These are phyloP conservation scores for Diplodia scrobiculata DNA, from an alignment of 2,329 filamentous ascomycete species.

Conservation along the genomic window DNA sequence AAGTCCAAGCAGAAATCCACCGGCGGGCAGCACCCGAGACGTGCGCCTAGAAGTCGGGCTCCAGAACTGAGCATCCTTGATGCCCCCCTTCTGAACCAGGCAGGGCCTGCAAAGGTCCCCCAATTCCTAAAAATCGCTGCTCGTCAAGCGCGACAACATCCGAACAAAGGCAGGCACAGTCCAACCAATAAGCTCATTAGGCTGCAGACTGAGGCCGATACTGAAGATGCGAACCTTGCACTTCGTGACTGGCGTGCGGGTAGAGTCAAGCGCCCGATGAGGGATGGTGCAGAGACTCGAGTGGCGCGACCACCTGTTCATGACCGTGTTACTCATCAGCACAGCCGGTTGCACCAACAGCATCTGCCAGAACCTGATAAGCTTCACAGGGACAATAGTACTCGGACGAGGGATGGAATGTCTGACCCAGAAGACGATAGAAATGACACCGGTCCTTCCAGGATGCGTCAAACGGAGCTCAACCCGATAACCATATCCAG, in stretches of 20 bases:
- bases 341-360: conserved; percentile 23
- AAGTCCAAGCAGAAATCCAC: background rate
- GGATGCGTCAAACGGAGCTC: conserved; percentile 20
- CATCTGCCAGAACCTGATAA: conserved; percentile 15
- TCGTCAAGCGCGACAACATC: conserved; percentile 53
- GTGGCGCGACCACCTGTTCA: conserved; percentile 32
- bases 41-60: conserved; percentile 30
- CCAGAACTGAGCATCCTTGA: conserved; percentile 57
- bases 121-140: conserved; percentile 60
- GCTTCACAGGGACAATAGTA: background rate
- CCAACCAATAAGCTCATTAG: conserved; percentile 56
- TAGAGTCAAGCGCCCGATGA: conserved; percentile 35
- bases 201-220: conserved; percentile 57
- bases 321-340: conserved; percentile 34
- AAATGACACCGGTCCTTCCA: background rate
- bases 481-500: background rate
- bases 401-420: background rate
- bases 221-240: conserved; percentile 55
- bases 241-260: conserved; percentile 58
- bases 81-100: conserved; percentile 33
- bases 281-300: background rate
- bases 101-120: conserved; percentile 41
- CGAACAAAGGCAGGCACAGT: conserved; percentile 55
- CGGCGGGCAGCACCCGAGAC: background rate
- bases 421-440: background rate